Evolutionary conservation across 2,329 filamentous ascomycete genomes (phyloP), one percentile per base, ranked within the genome.

Genomic region (Aspergillus tanneri): DNA sequence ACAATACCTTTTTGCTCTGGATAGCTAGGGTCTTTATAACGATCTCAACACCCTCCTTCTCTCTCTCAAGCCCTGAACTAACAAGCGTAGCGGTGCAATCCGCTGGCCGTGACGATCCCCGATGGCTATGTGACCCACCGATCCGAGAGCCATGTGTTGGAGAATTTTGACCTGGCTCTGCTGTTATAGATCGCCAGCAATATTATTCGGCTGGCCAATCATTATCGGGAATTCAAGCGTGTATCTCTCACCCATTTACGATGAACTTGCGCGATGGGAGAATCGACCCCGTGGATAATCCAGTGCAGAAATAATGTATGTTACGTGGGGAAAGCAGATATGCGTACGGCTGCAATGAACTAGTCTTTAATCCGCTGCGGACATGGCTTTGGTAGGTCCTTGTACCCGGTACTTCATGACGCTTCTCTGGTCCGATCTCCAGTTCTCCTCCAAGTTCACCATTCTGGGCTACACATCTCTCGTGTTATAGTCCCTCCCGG

Each of bases 241-340:
- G 88, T 55, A 88, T 92, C 45, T 91, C 88, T 1, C 75, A 92
- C 47, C 88, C 0, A 87, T 92, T 8, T 90, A 92, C 64, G 88
- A 92, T 68, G 88, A 92, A 68, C 77, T 92, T 50, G 85, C 87
- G 2, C 85, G 88, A 48, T 92, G 88, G 88, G 88, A 92, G 64
- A 92, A 92, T 70, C 62, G 62, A 3, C 91, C 90, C 60, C 87
- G 88, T 28, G n/a, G n/a, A n/a, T n/a, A n/a, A n/a, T n/a, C n/a
- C n/a, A n/a, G n/a, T n/a, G n/a, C n/a, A n/a, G n/a, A n/a, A n/a
- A n/a, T n/a, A n/a, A n/a, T n/a, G n/a, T n/a, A n/a, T n/a, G n/a
- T n/a, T n/a, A n/a, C n/a, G n/a, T n/a, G n/a, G n/a, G n/a, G n/a
- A n/a, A n/a, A n/a, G n/a, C n/a, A n/a, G n/a, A n/a, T n/a, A n/a